Percentiles rank a stretch among this genome's conserved stretches.
Conservation (phyloP, 305 asterid genomes). For the Solanum hybrid region DNA sequence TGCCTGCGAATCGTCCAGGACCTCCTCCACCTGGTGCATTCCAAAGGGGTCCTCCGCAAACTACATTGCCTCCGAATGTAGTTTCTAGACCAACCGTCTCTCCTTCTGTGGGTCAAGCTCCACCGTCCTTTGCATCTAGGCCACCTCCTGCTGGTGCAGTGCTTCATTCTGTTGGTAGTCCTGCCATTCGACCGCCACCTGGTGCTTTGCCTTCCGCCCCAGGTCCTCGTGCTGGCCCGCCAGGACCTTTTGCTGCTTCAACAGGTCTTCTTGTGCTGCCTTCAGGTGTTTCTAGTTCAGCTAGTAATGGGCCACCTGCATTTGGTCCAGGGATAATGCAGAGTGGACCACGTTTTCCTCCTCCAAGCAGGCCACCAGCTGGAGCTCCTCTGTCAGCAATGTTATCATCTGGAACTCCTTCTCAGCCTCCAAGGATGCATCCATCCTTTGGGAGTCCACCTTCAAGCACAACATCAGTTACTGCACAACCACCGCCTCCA, state of each 20-base stretch:
- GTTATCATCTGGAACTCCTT: constrained; percentile 36
- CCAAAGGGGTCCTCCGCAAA: constrained; percentile 45
- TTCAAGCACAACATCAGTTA: constrained; percentile 36
- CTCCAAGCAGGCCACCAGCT: constrained; percentile 40
- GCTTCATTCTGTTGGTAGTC: constrained; percentile 42
- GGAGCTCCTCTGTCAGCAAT: constrained; percentile 49
- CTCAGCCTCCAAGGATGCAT: constrained; percentile 46
- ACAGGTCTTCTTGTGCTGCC: constrained; percentile 39
- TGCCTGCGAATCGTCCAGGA: constrained; percentile 43
- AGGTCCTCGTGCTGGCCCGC: constrained; percentile 42
- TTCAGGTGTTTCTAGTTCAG: constrained; percentile 26
- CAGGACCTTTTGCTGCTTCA: constrained; percentile 30
- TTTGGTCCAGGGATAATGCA: constrained; percentile 38
- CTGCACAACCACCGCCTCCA: constrained; percentile 55
- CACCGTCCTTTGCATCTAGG: constrained; percentile 44
- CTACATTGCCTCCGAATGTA: constrained; percentile 39
- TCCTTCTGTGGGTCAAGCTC: constrained; percentile 48
- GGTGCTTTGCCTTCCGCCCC: constrained; percentile 22
- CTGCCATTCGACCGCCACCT: constrained; percentile 25
- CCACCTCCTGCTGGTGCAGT: constrained; percentile 59
- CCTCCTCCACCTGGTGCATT: constrained; percentile 69
- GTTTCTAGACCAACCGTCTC: constrained; percentile 52
- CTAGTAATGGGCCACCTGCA: constrained; percentile 60
- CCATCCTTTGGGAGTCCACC: constrained; percentile 68
- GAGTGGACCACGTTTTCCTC: constrained; percentile 57